Evolutionary conservation across 2,329 filamentous ascomycete genomes (phyloP), one percentile per base, ranked within the genome.

Genomic region (Cladosporium phlei): DNA sequence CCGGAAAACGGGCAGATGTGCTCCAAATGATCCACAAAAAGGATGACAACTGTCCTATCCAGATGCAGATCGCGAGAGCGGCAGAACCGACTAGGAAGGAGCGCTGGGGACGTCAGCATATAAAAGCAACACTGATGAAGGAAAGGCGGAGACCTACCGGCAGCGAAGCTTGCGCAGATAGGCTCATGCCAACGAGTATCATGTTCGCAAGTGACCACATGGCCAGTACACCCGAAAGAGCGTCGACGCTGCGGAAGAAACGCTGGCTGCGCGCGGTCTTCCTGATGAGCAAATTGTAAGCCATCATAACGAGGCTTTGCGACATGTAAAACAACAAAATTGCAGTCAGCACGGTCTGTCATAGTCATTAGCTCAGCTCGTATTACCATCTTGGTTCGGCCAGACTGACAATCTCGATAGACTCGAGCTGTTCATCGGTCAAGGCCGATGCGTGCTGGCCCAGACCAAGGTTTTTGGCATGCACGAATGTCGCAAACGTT

Each of bases 11-110:
- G 9, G 43, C 47, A 8, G 33, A 24, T 25, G 47, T 47, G 14
- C 20, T 28, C 47, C 47, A 50, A 8, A 47, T 38, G 19, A 50
- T 46, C 43, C 47, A 47, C 7, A 50, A 16, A 24, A 50, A 47
- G 9, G 35, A 44, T 5, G 40, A 24, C 4, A 50, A 20, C 19
- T 47, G 47, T 20, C 19, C 20, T 4, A 42, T 12, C 7, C 30
- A 29, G 10, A 50, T 34, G 3, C 16, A 29, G 3, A 46, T 34
- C 3, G 47, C 20, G 4, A 50, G 5, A 11, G 24, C 9, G 27
- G 27, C 38, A 16, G 38, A 40, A 2, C 11, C 2, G 2, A 40
- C n/a, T 12, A 40, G 14, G 27, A 40, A 40, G 5, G 7, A 19
- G 17, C 32, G 24, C 38, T 40, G 10, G 7, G 12, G 14, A 6